Base-by-base conservation (phyloP, 768 basidiomycete genomes). In the Lepiota venenata region DNA sequence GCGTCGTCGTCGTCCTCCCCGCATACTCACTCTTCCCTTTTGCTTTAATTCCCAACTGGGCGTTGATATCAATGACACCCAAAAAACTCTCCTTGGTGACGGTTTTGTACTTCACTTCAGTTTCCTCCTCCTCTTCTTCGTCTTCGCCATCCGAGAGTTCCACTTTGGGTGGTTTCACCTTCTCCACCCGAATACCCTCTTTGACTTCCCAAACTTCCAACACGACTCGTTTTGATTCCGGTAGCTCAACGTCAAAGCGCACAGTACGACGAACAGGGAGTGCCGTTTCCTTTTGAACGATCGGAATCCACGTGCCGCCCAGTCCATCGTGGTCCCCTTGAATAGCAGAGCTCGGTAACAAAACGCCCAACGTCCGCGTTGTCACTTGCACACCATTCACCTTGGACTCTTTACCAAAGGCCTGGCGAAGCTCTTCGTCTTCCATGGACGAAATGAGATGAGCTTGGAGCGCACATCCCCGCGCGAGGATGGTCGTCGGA, bases 161-260 rank as follows among this genome's bases (percentile, higher is more conserved):
- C 7, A 69, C 57, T 57, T 77, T 77, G 4, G 75, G 72, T 2
- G 73, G 74, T 47, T 72, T 74, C 20, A 80, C 71, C 62, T 79
- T 83, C 60, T 88, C 87, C 16, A 85, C 65, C 53, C 81, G 79
- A 56, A 90, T 74, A 2, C 78, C 78, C 62, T 91, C 89, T 49
- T 77, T 77, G 15, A 84, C 83, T 64, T 93, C 89, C 87, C 88
- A 90, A 22, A 92, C 70, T 66, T 93, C 91, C 49, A 86, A 77
- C 11, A 79, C 83, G 40, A 89, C 71, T 61, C 75, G 79, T 50
- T 63, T 71, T 39, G 61, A 68, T 49, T 66, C 74, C 21, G 59
- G 60, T 1, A 87, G 66, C 18, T 74, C 75, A 21, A 84, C 81
- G 35, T 85, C 83, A 57, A 91, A 76, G 15, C 75, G 67, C 42